Conservation (phyloP, 2,329 filamentous ascomycete species). For the Alternaria sp. region DNA sequence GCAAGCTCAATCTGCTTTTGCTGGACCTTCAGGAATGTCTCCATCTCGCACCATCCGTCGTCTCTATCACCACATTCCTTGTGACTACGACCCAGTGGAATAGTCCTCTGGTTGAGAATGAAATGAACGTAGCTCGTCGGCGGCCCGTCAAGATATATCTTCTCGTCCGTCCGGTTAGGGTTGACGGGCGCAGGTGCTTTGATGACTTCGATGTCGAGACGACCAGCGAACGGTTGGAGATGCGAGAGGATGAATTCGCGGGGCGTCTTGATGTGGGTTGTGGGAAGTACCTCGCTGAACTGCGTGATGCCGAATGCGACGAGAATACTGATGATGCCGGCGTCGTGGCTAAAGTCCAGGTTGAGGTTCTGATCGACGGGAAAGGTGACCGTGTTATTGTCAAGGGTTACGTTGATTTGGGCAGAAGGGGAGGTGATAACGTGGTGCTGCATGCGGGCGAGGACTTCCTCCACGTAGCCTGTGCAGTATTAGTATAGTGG, state of each 20-base stretch:
- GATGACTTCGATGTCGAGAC: conserved; percentile 78
- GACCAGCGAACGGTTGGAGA: conserved; percentile 73
- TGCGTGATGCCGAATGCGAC: conserved; percentile 76
- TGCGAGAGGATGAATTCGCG: conserved; percentile 69
- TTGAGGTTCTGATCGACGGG: conserved; percentile 76
- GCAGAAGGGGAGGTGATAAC: conserved; percentile 52
- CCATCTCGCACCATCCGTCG: conserved; percentile 79
- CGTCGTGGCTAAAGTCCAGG: conserved; percentile 80
- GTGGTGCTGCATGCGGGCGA: conserved; percentile 73
- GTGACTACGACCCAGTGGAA: conserved; percentile 72
- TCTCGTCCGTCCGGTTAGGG: conserved; percentile 23
- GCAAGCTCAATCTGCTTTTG: conserved; percentile 64
- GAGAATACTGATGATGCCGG: conserved; percentile 72
- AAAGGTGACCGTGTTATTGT: conserved; percentile 71
- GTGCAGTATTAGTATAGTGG: not conserved
- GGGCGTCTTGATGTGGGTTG: conserved; percentile 62
- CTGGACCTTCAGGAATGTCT: conserved; percentile 69
- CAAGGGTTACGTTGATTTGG: conserved; percentile 70
- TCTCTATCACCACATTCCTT: conserved; percentile 68
- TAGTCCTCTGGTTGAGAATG: conserved; percentile 73
- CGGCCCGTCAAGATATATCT: conserved; percentile 58
- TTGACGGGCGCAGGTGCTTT: conserved; percentile 67
- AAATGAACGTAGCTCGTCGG: conserved; percentile 76
- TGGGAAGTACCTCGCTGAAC: conserved; percentile 66
- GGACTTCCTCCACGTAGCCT: conserved; percentile 68